These are phyloP conservation scores for Fusarium sp. DNA, from an alignment of 2,329 filamentous ascomycete genomes.

Conservation along the genomic window DNA sequence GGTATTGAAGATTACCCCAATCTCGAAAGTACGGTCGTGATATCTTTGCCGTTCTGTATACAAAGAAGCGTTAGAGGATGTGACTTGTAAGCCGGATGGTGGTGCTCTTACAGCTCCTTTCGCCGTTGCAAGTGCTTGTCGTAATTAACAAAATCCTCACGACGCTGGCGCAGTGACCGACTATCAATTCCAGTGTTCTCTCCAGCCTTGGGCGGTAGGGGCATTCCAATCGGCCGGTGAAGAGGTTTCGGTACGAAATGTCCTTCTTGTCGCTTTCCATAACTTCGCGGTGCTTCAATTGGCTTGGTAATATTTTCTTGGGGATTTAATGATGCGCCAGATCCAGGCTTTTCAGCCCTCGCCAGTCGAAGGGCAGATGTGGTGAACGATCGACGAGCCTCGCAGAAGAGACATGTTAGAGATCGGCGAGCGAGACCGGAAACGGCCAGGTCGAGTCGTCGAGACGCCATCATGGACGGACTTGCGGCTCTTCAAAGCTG, in stretches of 20 bases:
- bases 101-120: conserved; percentile 73
- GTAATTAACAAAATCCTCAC: conserved; percentile 85
- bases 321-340: conserved; percentile 54
- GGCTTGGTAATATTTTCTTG: conserved; percentile 58
- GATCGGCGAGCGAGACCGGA: conserved; percentile 49
- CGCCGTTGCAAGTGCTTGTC: conserved; percentile 85
- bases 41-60: conserved; percentile 75
- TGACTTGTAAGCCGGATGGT: neutral
- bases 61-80: conserved; percentile 11
- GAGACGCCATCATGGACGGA: conserved; percentile 48
- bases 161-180: conserved; percentile 74
- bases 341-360: conserved; percentile 51
- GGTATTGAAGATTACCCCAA: conserved; percentile 84
- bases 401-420: conserved; percentile 62
- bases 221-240: conserved; percentile 84
- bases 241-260: conserved; percentile 71
- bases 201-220: conserved; percentile 76
- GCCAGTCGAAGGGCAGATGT: conserved; percentile 55
- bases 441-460: conserved; percentile 49
- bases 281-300: conserved; percentile 69
- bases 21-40: conserved; percentile 94
- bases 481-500: conserved; percentile 27
- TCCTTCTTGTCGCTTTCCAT: conserved; percentile 65
- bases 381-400: conserved; percentile 63
- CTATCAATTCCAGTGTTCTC: conserved; percentile 85